Conservation (phyloP, 495 filamentous ascomycete species). For the Aspergillus conjunctus region DNA sequence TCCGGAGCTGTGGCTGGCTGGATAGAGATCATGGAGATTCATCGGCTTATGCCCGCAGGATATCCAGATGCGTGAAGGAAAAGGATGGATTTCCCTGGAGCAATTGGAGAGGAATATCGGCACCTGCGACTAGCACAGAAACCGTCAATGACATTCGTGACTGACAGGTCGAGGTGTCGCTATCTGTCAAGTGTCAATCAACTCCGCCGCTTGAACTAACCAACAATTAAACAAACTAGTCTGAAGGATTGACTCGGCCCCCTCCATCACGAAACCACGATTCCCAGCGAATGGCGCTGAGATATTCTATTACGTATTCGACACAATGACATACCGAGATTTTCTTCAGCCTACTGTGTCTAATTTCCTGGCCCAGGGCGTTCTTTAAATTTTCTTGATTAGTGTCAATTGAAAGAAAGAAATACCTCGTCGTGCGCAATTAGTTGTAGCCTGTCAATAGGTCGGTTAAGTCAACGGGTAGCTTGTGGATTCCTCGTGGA, state of each 20-base stretch:
- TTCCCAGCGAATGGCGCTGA: not conserved
- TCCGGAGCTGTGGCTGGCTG: constrained; percentile 19
- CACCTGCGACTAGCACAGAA: not conserved
- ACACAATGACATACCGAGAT: not conserved
- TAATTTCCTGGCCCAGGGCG: not conserved
- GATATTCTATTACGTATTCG: constrained; percentile 13
- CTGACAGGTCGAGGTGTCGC: not conserved
- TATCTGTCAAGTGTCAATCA: not conserved
- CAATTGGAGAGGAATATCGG: not conserved
- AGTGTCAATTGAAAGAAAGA: not conserved
- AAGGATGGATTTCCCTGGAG: not conserved
- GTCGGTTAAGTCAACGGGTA: not conserved
- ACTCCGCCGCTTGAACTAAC: not conserved
- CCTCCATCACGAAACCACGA: not conserved
- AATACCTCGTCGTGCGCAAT: not conserved
- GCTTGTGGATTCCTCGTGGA: not conserved
- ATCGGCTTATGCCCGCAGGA: not conserved
- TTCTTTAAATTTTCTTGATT: not conserved
- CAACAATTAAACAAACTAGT: constrained; percentile 1
- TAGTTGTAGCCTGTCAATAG: not conserved
- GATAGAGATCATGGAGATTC: constrained; percentile 2
- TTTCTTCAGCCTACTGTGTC: not conserved
- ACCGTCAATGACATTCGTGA: not conserved
- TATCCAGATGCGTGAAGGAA: not conserved
- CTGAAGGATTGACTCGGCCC: not conserved